Evolutionary conservation across 768 basidiomycete species (phyloP).

Genomic region (Tylopilus balloui): DNA sequence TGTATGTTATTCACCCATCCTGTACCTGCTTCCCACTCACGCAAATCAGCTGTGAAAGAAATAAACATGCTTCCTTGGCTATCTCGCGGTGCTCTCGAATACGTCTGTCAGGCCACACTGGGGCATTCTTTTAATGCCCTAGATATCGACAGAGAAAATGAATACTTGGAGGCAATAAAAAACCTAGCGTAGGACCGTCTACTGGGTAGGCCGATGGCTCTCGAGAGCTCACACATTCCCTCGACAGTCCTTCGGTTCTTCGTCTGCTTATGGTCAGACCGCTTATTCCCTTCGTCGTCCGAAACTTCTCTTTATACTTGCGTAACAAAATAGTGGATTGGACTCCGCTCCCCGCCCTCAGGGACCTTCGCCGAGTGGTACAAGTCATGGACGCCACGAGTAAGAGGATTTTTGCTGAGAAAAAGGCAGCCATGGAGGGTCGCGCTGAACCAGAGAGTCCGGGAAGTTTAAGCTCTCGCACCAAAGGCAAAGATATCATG

Average conservation of each 20-base stretch:
- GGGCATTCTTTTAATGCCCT: conserved; percentile 34
- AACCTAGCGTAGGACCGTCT: conserved; percentile 27
- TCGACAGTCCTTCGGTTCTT: conserved; percentile 24
- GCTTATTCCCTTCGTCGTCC: conserved; percentile 29
- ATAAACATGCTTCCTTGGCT: conserved; percentile 34
- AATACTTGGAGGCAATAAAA: conserved; percentile 29
- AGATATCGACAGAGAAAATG: conserved; percentile 21
- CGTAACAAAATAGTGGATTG: conserved; percentile 33
- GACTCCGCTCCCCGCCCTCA: conserved; percentile 28
- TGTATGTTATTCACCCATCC: conserved; percentile 13
- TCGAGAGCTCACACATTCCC: not conserved
- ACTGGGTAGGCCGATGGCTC: not conserved
- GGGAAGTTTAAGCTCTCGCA: conserved; percentile 8
- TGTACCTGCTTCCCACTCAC: not conserved
- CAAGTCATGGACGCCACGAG: conserved; percentile 30
- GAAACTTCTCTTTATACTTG: conserved; percentile 27
- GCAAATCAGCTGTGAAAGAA: conserved; percentile 23
- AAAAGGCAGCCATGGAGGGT: conserved; percentile 24
- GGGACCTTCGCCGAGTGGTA: conserved; percentile 24
- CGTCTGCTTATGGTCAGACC: conserved; percentile 30
- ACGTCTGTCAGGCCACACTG: conserved; percentile 31
- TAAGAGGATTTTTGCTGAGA: conserved; percentile 26
- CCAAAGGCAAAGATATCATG: conserved; percentile 35
- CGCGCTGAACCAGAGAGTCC: conserved; percentile 5
- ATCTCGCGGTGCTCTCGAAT: conserved; percentile 33